Evolutionary conservation across 306 rosid species (phyloP), one percentile per base, ranked within the genome.

Genomic region (Vachellia collinsii): DNA sequence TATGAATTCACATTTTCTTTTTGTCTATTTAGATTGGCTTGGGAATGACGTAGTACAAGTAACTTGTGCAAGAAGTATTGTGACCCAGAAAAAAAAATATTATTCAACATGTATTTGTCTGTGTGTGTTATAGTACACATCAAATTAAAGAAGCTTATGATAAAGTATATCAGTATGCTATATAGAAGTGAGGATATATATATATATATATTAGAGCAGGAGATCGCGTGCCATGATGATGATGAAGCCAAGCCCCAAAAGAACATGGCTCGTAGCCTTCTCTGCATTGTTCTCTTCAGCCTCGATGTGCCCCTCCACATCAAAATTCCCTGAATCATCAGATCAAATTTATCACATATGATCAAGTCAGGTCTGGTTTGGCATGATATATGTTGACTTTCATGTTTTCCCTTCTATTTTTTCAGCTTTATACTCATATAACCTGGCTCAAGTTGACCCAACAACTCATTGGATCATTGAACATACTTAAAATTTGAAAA

Each of bases 231-330:
- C 92, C 75, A 86, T 48, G 39, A 87, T 25, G 34, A 29, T 29
- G 43, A 92, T 69, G 17, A 86, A 74, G 68, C 80, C 84, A 83
- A 90, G 61, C 54, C 88, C 91, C 87, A 72, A 63, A 58, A 53
- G 48, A 80, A 87, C 48, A 62, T 85, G 81, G 50, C 53, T 85
- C 25, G 78, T 80, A 53, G 78, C 39, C 81, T 76, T 89, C 48
- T 44, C 7, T 42, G 89, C 90, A 1, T 81, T 75, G 82, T 34
- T 88, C 82, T 72, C 80, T 64, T 83, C 92, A 17, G 79, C 41
- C 51, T 82, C 47, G 14, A 92, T 56, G 72, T 88, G 99, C 83
- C 88, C 88, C 8, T 73, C 83, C 72, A 94, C 99, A 36, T 91
- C 70, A 80, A 94, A 94, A 53, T 93, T 51, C 6, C 98, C 98